Evolutionary conservation across 345 rosid genomes (phyloP), one percentile per base, ranked within the genome.

Genomic region (Eucalyptus tenuipes): DNA sequence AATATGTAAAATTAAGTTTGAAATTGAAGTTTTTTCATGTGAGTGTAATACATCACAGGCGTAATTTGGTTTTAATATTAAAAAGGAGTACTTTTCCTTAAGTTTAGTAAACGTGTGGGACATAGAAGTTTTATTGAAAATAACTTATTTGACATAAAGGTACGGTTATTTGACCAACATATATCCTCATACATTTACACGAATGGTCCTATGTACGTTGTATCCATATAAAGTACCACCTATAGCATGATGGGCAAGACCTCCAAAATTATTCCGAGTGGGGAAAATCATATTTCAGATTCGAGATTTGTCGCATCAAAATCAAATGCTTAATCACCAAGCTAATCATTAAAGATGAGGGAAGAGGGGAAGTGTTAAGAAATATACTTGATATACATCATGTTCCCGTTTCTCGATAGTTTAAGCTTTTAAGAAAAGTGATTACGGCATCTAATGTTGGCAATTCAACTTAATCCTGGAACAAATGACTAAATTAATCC

Each of bases 221-320:
- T 37, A 1, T 71, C 44, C 44, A 33, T 5, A 37, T 17, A 18
- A 71, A 10, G 25, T 37, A 33, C 13, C 44, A 18, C 13, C 4
- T 10, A 18, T 71, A 9, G 2, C 25, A 37, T 18, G 13, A 33
- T 3, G 7, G 8, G 7, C 5, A 10, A 10, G 13, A 37, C 27
- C 5, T 5, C 27, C 25, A 20, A 37, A 7, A 22, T 37, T 75
- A 75, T 13, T 75, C 2, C 11, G 1, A 10, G 9, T 0, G 2
- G 0, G 27, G 20, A 9, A 71, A 10, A 18, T 24, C 4, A 7
- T 10, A 11, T 20, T 37, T 20, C 9, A 1, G 40, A 75, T 24
- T 40, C 0, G 2, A 37, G 47, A 40, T 75, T 0, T 1, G 0
- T 40, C 47, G 0, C 5, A 10, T 40, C 15, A 1, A 75, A 40